A percentile compares a stretch with the other conserved stretches of the same genome.
Conservation (phyloP, 495 filamentous ascomycete genomes). For the Endocarpon pusillum region DNA sequence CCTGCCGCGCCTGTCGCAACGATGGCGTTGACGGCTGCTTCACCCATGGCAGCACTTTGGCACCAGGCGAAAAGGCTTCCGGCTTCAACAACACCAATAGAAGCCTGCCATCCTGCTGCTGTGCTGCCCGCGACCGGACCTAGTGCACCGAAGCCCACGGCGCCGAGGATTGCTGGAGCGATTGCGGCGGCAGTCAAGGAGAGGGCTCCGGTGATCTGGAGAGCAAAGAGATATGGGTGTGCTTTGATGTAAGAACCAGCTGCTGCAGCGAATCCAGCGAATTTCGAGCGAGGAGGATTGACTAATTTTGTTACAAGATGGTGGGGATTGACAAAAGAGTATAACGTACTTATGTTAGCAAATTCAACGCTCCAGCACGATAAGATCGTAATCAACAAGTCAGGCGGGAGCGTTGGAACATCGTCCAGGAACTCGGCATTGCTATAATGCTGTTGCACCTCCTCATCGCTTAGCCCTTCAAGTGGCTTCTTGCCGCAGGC, state of each 20-base stretch:
- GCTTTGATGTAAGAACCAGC: conserved; percentile 2
- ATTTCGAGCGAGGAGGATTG: too few species aligned
- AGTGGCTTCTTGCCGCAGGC: conserved; percentile 6
- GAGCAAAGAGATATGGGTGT: background rate
- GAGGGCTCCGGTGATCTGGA: conserved; percentile 3
- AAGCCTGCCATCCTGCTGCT: conserved; percentile 8
- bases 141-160: conserved; percentile 4
- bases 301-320: too few species aligned
- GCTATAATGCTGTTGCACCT: conserved; percentile 6
- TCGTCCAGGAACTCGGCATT: conserved; percentile 8
- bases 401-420: conserved; percentile 3
- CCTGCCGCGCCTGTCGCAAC: conserved; percentile 4
- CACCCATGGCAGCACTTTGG: conserved; percentile 14
- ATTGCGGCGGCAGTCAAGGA: background rate
- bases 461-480: conserved; percentile 6
- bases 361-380: conserved; percentile 9
- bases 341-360: background rate
- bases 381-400: conserved; percentile 3
- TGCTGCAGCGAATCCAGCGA: background rate
- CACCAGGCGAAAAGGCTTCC: conserved; percentile 13
- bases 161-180: conserved; percentile 3
- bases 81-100: conserved; percentile 8
- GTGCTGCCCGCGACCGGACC: conserved; percentile 6
- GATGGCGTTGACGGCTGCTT: conserved; percentile 10
- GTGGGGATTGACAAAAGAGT: too few species aligned